Conservation (phyloP, 495 filamentous ascomycete genomes). For the Penicillium crystallinum region DNA sequence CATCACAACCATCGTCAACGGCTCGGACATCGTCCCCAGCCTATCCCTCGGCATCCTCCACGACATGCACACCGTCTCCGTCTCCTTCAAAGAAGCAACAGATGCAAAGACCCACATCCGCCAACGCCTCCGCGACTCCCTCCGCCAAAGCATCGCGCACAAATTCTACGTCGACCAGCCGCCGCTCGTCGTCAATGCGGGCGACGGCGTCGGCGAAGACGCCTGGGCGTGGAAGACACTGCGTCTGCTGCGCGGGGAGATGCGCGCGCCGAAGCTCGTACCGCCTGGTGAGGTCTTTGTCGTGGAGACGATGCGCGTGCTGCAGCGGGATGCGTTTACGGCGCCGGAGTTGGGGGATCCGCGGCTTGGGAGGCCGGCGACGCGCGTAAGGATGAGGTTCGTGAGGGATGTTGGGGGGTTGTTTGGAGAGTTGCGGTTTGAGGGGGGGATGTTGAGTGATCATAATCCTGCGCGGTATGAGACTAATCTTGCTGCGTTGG, state of each 20-base stretch:
- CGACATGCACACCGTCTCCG: slow-evolving; percentile 65
- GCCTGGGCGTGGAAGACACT: slow-evolving; percentile 68
- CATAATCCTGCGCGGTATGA: slow-evolving; percentile 76
- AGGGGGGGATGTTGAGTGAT: slow-evolving; percentile 67
- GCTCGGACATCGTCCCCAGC: slow-evolving; percentile 66
- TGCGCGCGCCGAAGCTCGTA: slow-evolving; percentile 64
- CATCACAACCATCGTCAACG: slow-evolving; percentile 70
- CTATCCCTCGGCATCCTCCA: slow-evolving; percentile 71
- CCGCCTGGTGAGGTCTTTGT: slow-evolving; percentile 75
- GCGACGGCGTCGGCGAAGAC: slow-evolving; percentile 54
- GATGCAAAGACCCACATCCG: slow-evolving; percentile 62
- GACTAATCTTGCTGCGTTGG: slow-evolving; percentile 50
- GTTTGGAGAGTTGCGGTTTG: slow-evolving; percentile 69
- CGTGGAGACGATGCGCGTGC: slow-evolving; percentile 57
- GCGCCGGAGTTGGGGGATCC: slow-evolving; percentile 30
- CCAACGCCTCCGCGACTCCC: slow-evolving; percentile 57
- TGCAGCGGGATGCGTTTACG: slow-evolving; percentile 55
- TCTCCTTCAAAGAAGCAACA: slow-evolving; percentile 64
- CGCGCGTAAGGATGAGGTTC: slow-evolving; percentile 60
- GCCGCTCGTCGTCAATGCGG: slow-evolving; percentile 38
- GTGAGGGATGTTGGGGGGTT: slow-evolving; percentile 59
- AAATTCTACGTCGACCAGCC: slow-evolving; percentile 46
- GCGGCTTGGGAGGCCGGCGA: slow-evolving; percentile 54
- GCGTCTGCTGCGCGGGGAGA: slow-evolving; percentile 58
- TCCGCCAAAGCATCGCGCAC: slow-evolving; percentile 45